Evolutionary conservation across 345 rosid genomes (phyloP), one percentile per base, ranked within the genome.

Genomic region (Brassica rapa): DNA sequence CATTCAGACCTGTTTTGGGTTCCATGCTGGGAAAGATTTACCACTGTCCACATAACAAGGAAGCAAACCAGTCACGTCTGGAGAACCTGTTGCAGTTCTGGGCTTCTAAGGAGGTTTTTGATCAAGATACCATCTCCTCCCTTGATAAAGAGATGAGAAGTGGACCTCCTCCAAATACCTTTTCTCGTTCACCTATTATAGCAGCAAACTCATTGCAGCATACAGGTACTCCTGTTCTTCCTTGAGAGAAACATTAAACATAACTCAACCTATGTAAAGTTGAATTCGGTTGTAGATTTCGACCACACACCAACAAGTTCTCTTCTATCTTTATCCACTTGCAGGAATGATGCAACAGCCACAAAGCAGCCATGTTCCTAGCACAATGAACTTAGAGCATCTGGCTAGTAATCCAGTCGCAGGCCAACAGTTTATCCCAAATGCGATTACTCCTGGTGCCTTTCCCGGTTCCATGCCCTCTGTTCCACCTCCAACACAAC

Each of bases 21-120:
- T 78, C 94, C 70, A 96, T 96, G 98, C 96, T 96, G 66, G 92
- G 92, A 12, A 89, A 89, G 81, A 85, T 90, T 68, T 96, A 87
- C 84, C 96, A 91, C 85, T 84, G 84, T 76, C 91, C 94, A 76
- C 93, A 86, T 68, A 91, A 89, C 83, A 89, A 88, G 83, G 97
- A 91, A 68, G 98, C 89, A 79, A 95, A 93, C 71, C 96, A 87
- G 82, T 87, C 90, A 16, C 90, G 94, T 21, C 85, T 96, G 68
- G 96, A 91, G 87, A 96, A 91, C 82, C 93, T 96, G 76, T 79
- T 96, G 71, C 97, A 88, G 80, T 96, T 93, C 76, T 96, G 99
- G 99, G 96, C 88, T 70, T 87, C 97, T 25, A 93, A 96, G 83
- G 97, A 90, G 85, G 98, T 96, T 77, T 96, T 86, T 82, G 91